Evolutionary conservation across 305 asterid genomes (phyloP).

Genomic region (Fraxinus velutina): DNA sequence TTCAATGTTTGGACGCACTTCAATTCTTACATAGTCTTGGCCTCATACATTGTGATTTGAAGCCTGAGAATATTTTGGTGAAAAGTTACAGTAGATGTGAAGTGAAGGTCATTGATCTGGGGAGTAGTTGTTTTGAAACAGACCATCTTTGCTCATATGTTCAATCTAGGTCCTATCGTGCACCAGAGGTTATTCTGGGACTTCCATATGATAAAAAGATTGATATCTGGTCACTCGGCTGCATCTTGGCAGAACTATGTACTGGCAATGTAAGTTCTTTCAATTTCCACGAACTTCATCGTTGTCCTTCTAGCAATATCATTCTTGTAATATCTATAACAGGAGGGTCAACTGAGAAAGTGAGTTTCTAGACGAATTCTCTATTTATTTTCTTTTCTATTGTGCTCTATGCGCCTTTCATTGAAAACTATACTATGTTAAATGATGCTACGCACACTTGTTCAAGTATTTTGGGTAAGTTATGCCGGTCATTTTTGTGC

Average conservation of each 20-base stretch:
- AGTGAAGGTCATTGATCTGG: slow-evolving; percentile 96
- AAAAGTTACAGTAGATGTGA: slow-evolving; percentile 99
- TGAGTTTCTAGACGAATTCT: not conserved
- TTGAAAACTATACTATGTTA: not conserved
- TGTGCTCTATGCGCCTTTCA: not conserved
- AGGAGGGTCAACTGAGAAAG: not conserved
- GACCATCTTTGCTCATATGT: slow-evolving; percentile 98
- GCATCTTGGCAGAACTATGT: slow-evolving; percentile 99
- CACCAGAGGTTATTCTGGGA: slow-evolving; percentile 97
- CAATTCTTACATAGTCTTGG: slow-evolving; percentile 89
- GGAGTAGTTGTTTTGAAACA: slow-evolving; percentile 95
- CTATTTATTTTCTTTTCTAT: not conserved
- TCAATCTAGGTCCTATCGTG: slow-evolving; percentile 96
- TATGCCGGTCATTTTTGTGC: not conserved
- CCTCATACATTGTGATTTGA: slow-evolving; percentile 96
- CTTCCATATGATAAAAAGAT: slow-evolving; percentile 93
- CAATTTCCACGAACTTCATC: not conserved
- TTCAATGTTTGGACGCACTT: slow-evolving; percentile 97
- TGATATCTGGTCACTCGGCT: slow-evolving; percentile 98
- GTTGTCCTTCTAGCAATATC: not conserved
- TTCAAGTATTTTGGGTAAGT: not conserved
- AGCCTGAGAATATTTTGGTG: slow-evolving; percentile 98
- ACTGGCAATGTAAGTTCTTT: slow-evolving; percentile 87
- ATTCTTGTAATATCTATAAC: not conserved
- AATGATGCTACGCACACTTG: not conserved